Conservation (phyloP, 2,329 filamentous ascomycete genomes). For the Thelonectria rubi region DNA sequence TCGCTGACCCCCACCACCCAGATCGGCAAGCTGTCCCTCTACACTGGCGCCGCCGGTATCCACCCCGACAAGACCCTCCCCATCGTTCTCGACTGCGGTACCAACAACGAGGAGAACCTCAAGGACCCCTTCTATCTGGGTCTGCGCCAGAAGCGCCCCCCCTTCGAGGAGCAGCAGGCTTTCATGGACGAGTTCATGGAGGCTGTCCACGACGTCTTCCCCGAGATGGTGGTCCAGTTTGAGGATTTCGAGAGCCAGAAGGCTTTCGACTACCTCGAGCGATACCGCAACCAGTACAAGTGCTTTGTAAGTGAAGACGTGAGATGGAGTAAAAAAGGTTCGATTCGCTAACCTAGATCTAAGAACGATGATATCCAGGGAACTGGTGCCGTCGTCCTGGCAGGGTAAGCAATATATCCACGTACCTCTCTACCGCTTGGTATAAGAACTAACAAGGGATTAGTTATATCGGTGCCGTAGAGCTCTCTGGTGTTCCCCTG, state of each 20-base stretch:
- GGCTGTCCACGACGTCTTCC: constrained; percentile 79
- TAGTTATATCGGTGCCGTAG: constrained; percentile 75
- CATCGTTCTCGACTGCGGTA: constrained; percentile 74
- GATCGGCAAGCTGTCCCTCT: constrained; percentile 93
- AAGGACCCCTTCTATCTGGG: constrained; percentile 86
- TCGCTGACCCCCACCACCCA: constrained; percentile 47
- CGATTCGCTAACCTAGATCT: constrained; percentile 28
- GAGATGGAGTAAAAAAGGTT: constrained; percentile 3
- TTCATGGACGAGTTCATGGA: constrained; percentile 99
- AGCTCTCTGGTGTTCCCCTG: constrained; percentile 83
- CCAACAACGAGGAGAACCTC: constrained; percentile 72
- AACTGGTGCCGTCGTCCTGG: constrained; percentile 93
- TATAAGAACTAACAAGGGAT: constrained; percentile 64
- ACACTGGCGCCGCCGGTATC: constrained; percentile 95
- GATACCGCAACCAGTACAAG: constrained; percentile 87
- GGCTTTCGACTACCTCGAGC: constrained; percentile 91
- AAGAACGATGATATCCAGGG: constrained; percentile 95
- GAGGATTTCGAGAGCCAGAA: constrained; percentile 95
- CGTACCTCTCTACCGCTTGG: constrained; percentile 17
- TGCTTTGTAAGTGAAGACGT: constrained; percentile 69
- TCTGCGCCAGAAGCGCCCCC: constrained; percentile 82
- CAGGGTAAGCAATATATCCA: constrained; percentile 66
- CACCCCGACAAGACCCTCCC: constrained; percentile 84
- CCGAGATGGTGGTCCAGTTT: constrained; percentile 82
- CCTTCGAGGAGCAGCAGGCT: constrained; percentile 80